Conservation (phyloP, 768 basidiomycete species). For the Amanita subjunquillea region DNA sequence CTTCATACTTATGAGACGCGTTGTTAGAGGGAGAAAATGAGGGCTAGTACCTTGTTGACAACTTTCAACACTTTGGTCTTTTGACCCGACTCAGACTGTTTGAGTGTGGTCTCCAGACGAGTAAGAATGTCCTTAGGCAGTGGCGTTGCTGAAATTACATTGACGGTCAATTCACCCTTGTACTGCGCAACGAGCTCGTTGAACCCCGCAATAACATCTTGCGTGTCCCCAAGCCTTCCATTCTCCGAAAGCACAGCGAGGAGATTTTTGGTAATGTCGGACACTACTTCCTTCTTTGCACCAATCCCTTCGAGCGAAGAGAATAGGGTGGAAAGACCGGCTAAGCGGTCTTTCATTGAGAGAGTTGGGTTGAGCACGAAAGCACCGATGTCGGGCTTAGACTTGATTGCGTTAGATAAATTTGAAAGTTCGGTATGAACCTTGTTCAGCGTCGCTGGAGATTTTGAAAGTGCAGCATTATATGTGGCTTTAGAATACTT, state of each 20-base stretch:
- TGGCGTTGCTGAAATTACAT: conserved; percentile 80
- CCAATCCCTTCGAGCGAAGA: conserved; percentile 51
- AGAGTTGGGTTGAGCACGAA: conserved; percentile 92
- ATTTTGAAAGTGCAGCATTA: conserved; percentile 73
- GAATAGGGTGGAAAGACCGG: conserved; percentile 60
- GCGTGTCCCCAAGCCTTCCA: conserved; percentile 76
- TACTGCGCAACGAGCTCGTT: conserved; percentile 80
- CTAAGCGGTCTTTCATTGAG: conserved; percentile 62
- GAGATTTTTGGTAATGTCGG: conserved; percentile 88
- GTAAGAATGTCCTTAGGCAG: conserved; percentile 67
- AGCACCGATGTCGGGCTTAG: conserved; percentile 49
- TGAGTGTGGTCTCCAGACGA: conserved; percentile 78
- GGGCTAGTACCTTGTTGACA: conserved; percentile 68
- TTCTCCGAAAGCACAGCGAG: conserved; percentile 87
- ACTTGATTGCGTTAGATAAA: conserved; percentile 61
- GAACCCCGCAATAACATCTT: conserved; percentile 86
- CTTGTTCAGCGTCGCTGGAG: conserved; percentile 71
- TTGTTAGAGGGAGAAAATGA: background rate
- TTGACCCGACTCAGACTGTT: conserved; percentile 77
- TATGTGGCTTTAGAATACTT: conserved; percentile 84
- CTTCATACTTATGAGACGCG: conserved; percentile 27
- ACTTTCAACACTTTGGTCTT: conserved; percentile 84
- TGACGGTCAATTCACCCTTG: conserved; percentile 88
- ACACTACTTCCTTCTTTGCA: conserved; percentile 64
- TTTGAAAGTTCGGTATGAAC: conserved; percentile 76